Evolutionary conservation across 805 yeast genomes (phyloP).

Genomic region (Yarrowia sp.): DNA sequence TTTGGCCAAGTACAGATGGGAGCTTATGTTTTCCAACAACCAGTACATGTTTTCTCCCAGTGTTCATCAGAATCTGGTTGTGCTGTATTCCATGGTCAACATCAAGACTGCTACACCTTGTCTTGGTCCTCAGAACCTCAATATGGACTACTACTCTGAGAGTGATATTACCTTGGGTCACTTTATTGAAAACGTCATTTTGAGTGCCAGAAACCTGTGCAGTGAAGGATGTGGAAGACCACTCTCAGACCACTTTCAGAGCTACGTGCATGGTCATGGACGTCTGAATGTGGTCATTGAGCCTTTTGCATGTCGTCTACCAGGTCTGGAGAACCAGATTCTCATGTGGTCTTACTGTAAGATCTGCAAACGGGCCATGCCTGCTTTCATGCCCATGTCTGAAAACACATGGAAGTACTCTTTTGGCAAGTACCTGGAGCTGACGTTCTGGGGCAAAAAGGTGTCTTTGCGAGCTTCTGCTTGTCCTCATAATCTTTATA

Average conservation of each 20-base stretch:
- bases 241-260: slow-evolving; percentile 70
- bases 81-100: slow-evolving; percentile 78
- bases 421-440: slow-evolving; percentile 87
- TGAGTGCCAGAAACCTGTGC: slow-evolving; percentile 65
- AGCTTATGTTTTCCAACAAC: slow-evolving; percentile 51
- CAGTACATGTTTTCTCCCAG: slow-evolving; percentile 65
- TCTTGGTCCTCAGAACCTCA: slow-evolving; percentile 80
- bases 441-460: slow-evolving; percentile 70
- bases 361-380: slow-evolving; percentile 69
- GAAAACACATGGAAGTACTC: slow-evolving; percentile 88
- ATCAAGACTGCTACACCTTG: slow-evolving; percentile 87
- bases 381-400: slow-evolving; percentile 69
- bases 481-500: slow-evolving; percentile 78
- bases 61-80: slow-evolving; percentile 73
- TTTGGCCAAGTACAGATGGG: slow-evolving; percentile 63
- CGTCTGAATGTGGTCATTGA: slow-evolving; percentile 77
- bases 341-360: slow-evolving; percentile 92
- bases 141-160: slow-evolving; percentile 85
- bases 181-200: slow-evolving; percentile 74
- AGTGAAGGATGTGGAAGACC: slow-evolving; percentile 73
- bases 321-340: slow-evolving; percentile 64
- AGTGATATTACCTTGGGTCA: slow-evolving; percentile 88
- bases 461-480: slow-evolving; percentile 58
- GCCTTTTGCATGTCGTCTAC: slow-evolving; percentile 52
- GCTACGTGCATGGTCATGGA: slow-evolving; percentile 85